Base-by-base conservation (phyloP, 768 basidiomycete species). In the Grammothele lineata region DNA sequence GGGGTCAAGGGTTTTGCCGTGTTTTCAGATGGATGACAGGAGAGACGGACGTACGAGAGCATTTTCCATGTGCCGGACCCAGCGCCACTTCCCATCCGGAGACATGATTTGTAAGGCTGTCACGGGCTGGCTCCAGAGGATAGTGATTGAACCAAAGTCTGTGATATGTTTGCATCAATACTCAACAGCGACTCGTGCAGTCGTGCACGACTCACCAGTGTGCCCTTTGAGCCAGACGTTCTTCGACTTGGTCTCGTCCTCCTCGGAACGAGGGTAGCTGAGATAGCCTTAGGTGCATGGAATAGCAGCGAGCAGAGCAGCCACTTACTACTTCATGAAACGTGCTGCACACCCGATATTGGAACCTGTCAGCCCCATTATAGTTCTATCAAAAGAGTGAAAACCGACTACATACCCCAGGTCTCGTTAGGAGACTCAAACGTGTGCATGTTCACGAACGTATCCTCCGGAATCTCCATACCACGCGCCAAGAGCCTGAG, bases 311-410 rank as follows among this genome's bases (percentile, higher is more conserved):
- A 14, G 25, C 14, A 19, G 37, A 11, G 43, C 22, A 23, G 4
- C 6, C 36, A 44, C 77, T 11, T 23, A 80, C 80, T 83, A 84
- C 66, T 83, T 82, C 79, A 83, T 82, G 60, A 77, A 81, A 37
- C 81, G 70, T 5, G 76, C 81, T 83, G 44, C n/a, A n/a, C n/a
- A n/a, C n/a, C n/a, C n/a, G n/a, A n/a, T n/a, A n/a, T n/a, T n/a
- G n/a, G n/a, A n/a, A n/a, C n/a, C n/a, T n/a, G n/a, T n/a, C n/a
- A n/a, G n/a, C n/a, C n/a, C n/a, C n/a, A n/a, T n/a, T n/a, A n/a
- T n/a, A n/a, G n/a, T n/a, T n/a, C n/a, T n/a, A n/a, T n/a, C n/a
- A n/a, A n/a, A n/a, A n/a, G n/a, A n/a, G n/a, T n/a, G n/a, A n/a
- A n/a, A n/a, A n/a, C n/a, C n/a, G 30, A 25, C 6, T 7, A 51